Evolutionary conservation across 2,329 filamentous ascomycete genomes (phyloP), one percentile per base, ranked within the genome.

Genomic region (Metarhizium robertsii): DNA sequence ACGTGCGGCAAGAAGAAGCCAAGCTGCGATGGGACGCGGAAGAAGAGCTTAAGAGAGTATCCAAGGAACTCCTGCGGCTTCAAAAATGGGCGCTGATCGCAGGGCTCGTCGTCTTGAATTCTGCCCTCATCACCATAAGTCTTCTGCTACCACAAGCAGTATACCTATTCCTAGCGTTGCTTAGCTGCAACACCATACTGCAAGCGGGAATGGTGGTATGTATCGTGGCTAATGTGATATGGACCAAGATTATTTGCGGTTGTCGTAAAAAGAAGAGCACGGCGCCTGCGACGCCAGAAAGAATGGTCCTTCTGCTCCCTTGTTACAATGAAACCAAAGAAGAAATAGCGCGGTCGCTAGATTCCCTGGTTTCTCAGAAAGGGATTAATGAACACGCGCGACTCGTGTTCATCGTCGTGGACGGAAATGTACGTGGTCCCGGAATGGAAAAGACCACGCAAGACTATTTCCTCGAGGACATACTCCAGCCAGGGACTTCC

Each of bases 291-390:
- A 62, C 65, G 34, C 72, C 69, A 0, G 75, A 78, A 60, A 69
- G 68, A 51, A 68, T 78, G 66, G 73, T 78, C 2, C 60, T 76
- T 34, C 62, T 78, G 36, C 65, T 78, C 4, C 75, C 75, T 1
- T 79, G 76, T 63, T 79, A 78, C 63, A 78, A 78, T 59, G 75
- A 79, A 60, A 76, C 73, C 0, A 61, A 65, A 6, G 66, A 75
- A 4, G 75, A 79, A 57, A 62, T 76, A 29, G 69, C 64, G 3
- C 67, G 69, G 2, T 78, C 75, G 0, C 68, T 78, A 0, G 73
- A 77, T 55, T 78, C 75, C 2, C 63, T 79, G 4, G 67, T 76
- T 5, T 65, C 67, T 0, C 75, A 78, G 58, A 69, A 71, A 56
- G 67, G 70, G 3, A 72, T 79, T 20, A 68, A 69, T 0, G 57